Base-by-base conservation (phyloP, 805 yeast species). In the Saccharomycopsis javanensis region DNA sequence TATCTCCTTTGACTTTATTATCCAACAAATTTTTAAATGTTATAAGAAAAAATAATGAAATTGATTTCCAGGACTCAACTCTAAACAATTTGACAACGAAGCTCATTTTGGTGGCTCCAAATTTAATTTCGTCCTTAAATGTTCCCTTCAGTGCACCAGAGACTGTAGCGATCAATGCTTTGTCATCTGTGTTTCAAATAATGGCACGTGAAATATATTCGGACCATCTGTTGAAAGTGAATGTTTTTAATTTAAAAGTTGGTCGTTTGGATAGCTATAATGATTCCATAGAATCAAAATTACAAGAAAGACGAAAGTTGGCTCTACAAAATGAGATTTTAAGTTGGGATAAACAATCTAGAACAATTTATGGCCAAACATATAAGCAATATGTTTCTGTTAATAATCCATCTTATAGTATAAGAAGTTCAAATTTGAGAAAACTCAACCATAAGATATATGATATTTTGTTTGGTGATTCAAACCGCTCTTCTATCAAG, bases 71-170 rank as follows among this genome's bases (percentile, higher is more conserved):
- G 5, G 55, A 55, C 31, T 1, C 18, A 10, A 55, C 37, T 34
- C 34, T 60, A 2, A 48, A 57, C 27, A 38, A 33, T 28, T 27
- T 51, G 42, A 31, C 60, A 15, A 58, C 63, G 2, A 78, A 80
- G 53, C 65, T 81, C 27, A 69, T 85, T 27, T 65, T 80, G 23
- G 64, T 84, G 16, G 74, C 80, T 13, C 86, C 88, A 3, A 75
- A 74, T 52, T 79, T 85, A 53, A 74, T 81, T 28, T 75, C 83
- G 50, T 69, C 79, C 1, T 68, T 85, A 56, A 68, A 74, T 34
- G 70, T 84, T 52, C 84, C 86, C 5, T 85, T 79, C 70, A 86
- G 84, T 66, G 78, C 83, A 1, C 77, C 86, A 0, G 90, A 85
- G 60, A 72, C 80, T 28, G 65, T 83, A 35, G 75, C 78, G n/a